These are phyloP conservation scores for Penicillium thymicola DNA, from an alignment of 2,329 filamentous ascomycete genomes.

Conservation along the genomic window DNA sequence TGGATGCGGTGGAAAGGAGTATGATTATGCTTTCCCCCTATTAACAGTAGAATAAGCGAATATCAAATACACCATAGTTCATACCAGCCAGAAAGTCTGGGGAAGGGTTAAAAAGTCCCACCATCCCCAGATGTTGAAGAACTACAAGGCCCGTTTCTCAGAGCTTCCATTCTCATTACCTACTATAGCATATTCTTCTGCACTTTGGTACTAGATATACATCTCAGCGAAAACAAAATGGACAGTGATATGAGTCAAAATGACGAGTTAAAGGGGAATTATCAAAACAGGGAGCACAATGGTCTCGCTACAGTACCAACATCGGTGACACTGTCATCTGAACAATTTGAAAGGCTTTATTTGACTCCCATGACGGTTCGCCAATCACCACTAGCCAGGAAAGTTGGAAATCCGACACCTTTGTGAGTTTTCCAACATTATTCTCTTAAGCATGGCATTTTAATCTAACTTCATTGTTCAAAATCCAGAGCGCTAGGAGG, in stretches of 20 bases:
- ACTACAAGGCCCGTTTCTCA: background rate
- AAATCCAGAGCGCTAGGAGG: slow-evolving; percentile 22
- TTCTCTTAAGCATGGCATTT: background rate
- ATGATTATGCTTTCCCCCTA: background rate
- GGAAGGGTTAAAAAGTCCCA: background rate
- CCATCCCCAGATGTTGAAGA: background rate
- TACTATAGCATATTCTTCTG: background rate
- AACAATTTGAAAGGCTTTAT: slow-evolving; percentile 37
- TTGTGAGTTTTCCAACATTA: slow-evolving; percentile 22
- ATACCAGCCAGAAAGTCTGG: background rate
- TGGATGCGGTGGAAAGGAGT: slow-evolving; percentile 1
- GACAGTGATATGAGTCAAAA: slow-evolving; percentile 2
- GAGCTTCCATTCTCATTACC: background rate
- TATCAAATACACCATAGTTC: background rate
- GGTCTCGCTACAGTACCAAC: slow-evolving; percentile 18
- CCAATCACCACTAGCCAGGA: slow-evolving; percentile 28
- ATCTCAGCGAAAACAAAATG: slow-evolving; percentile 3
- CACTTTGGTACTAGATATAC: background rate
- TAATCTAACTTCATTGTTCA: background rate
- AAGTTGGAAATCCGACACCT: slow-evolving; percentile 34
- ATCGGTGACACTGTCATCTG: slow-evolving; percentile 29
- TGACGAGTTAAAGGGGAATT: slow-evolving; percentile 3
- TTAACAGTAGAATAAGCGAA: background rate
- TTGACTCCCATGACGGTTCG: slow-evolving; percentile 33
- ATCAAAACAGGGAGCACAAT: slow-evolving; percentile 7